These are phyloP conservation scores for Rhodotorula paludigena DNA, from an alignment of 768 basidiomycete genomes.

Conservation along the genomic window DNA sequence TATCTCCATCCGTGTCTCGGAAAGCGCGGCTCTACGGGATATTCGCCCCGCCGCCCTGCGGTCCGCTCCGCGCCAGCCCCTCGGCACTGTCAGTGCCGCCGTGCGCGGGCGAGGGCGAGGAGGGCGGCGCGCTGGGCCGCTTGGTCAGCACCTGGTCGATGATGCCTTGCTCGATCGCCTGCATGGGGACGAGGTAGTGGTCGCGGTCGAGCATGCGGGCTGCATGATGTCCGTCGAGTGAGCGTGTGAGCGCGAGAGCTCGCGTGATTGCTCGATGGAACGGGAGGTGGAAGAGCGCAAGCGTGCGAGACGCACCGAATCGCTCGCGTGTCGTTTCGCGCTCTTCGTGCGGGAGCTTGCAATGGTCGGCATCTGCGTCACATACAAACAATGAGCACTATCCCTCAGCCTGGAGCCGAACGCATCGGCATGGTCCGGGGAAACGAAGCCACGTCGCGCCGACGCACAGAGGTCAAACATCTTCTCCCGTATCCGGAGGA, in stretches of 20 bases:
- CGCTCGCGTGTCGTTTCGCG: conserved; percentile 16
- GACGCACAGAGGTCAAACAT: conserved; percentile 36
- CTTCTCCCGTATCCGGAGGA: conserved; percentile 56
- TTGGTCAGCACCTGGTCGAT: conserved; percentile 32
- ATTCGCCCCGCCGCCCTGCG: not conserved
- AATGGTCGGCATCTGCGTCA: conserved; percentile 30
- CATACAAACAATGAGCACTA: too few relatives aligned
- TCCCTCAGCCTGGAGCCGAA: too few relatives aligned
- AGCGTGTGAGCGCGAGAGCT: too few relatives aligned
- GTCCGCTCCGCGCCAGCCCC: too few relatives aligned
- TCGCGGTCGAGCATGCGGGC: conserved; percentile 37
- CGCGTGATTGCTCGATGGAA: too few relatives aligned
- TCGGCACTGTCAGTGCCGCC: not conserved
- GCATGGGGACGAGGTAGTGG: conserved; percentile 29
- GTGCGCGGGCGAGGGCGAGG: not conserved
- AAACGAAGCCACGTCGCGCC: not conserved
- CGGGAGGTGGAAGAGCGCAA: not conserved
- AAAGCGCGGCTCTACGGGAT: not conserved
- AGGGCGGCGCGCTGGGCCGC: too few relatives aligned
- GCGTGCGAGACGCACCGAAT: conserved; percentile 16
- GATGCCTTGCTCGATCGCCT: conserved; percentile 32
- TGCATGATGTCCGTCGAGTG: too few relatives aligned
- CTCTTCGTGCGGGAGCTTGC: conserved; percentile 8
- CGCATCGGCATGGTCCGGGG: not conserved
- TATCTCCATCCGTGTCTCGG: not conserved